Percentiles rank a stretch among this genome's conserved stretches.
These are phyloP conservation scores for Posidonia oceanica DNA, from an alignment of 116 monocot species.

Conservation along the genomic window DNA sequence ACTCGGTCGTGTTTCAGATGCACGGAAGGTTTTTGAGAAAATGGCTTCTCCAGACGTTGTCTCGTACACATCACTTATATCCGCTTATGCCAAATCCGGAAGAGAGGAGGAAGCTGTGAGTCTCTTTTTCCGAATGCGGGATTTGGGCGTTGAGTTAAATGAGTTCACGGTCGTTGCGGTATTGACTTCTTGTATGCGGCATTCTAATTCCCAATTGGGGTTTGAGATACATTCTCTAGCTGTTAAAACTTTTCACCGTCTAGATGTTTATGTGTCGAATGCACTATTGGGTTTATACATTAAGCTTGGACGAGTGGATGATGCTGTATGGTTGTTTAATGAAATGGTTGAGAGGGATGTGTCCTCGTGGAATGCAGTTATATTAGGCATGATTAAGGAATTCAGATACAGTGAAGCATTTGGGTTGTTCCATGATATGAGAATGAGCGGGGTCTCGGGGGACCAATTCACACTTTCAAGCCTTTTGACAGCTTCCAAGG, in stretches of 20 bases:
- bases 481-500: constrained; percentile 33
- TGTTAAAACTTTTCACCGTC: constrained; percentile 14
- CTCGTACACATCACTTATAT: constrained; percentile 52
- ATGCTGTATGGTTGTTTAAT: constrained; percentile 33
- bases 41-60: constrained; percentile 41
- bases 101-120: constrained; percentile 12
- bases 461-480: constrained; percentile 67
- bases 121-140: constrained; percentile 58
- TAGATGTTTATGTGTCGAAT: constrained; percentile 37
- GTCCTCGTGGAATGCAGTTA: constrained; percentile 75
- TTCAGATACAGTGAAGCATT: constrained; percentile 38
- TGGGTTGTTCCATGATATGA: constrained; percentile 49
- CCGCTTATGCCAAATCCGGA: constrained; percentile 48
- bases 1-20: constrained; percentile 29
- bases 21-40: constrained; percentile 44
- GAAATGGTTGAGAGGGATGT: constrained; percentile 51
- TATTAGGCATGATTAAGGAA: constrained; percentile 53
- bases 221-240: constrained; percentile 49
- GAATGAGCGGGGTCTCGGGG: constrained; percentile 26
- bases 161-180: constrained; percentile 52
- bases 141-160: constrained; percentile 29
- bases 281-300: constrained; percentile 57
- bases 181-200: constrained; percentile 47
- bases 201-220: constrained; percentile 24
- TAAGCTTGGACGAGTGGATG: constrained; percentile 15